Conservation (phyloP, 176 grass and related monocot genomes). For the Guadua angustifolia region DNA sequence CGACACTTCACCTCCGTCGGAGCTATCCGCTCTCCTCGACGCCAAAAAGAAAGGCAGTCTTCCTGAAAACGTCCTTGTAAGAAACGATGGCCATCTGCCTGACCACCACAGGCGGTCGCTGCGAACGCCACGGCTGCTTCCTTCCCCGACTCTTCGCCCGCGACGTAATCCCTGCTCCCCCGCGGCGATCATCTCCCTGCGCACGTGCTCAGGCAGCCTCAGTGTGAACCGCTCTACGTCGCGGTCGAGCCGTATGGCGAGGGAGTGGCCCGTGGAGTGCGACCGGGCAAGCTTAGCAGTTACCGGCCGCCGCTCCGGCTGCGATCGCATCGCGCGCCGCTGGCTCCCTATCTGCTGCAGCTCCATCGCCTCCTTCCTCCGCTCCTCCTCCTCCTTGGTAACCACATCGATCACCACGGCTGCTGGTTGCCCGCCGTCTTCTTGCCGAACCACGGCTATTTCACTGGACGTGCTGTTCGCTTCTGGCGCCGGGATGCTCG, state of each 20-base stretch:
- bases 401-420: constrained; percentile 59
- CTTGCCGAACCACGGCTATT: constrained; percentile 4
- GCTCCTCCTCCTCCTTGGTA: constrained; percentile 43
- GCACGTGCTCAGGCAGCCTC: constrained; percentile 68
- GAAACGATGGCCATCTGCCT: constrained; percentile 59
- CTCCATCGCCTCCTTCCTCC: constrained; percentile 55
- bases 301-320: constrained; percentile 37
- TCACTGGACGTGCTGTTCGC: constrained; percentile 47
- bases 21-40: constrained; percentile 45
- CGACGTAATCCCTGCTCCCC: constrained; percentile 31
- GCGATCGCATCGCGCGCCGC: constrained; percentile 58
- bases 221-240: constrained; percentile 71
- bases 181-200: constrained; percentile 58
- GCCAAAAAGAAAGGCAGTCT: constrained; percentile 52
- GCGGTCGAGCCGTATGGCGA: constrained; percentile 38
- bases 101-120: constrained; percentile 36
- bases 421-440: background rate
- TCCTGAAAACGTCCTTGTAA: constrained; percentile 62
- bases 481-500: background rate
- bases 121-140: constrained; percentile 40
- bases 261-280: constrained; percentile 77
- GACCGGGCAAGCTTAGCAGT: constrained; percentile 48
- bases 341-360: constrained; percentile 71
- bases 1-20: constrained; percentile 46
- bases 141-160: constrained; percentile 42